Percentiles rank a stretch among this genome's conserved stretches.
These are phyloP conservation scores for Phylloporus sp. DNA, from an alignment of 768 basidiomycete genomes.

Conservation along the genomic window DNA sequence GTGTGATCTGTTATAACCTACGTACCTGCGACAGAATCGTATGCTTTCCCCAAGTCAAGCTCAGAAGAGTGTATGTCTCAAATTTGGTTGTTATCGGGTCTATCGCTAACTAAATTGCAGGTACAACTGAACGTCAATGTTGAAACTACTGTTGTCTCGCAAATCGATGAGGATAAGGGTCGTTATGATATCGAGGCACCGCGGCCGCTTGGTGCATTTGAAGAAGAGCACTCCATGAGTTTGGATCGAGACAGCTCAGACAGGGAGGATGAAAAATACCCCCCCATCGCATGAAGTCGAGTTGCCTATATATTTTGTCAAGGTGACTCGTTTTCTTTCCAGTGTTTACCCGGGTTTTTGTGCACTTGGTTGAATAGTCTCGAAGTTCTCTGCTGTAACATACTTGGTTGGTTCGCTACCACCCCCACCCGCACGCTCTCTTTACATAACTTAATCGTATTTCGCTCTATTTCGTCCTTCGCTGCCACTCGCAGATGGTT, in stretches of 20 bases:
- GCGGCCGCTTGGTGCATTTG: constrained; percentile 4
- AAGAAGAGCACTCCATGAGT: constrained; percentile 9
- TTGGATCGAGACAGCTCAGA: constrained; percentile 19
- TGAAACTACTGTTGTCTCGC: constrained; percentile 31
- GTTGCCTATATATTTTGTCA: constrained; percentile 3
- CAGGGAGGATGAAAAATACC: constrained; percentile 15
- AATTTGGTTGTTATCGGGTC: neutral
- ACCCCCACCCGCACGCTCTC: neutral
- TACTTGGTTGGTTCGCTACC: neutral
- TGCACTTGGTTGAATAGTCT: neutral
- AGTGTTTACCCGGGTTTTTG: neutral
- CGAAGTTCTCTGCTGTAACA: constrained; percentile 7
- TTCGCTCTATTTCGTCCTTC: neutral
- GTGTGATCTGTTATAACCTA: neutral
- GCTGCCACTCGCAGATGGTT: neutral
- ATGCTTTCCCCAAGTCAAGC: constrained; percentile 18
- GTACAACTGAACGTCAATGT: constrained; percentile 31
- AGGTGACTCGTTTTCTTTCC: neutral
- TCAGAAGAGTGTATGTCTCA: constrained; percentile 20
- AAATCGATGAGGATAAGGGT: constrained; percentile 26
- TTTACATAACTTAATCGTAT: neutral
- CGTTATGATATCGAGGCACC: constrained; percentile 20
- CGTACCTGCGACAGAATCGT: constrained; percentile 14
- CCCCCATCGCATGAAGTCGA: constrained; percentile 6
- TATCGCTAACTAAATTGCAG: neutral